Percentiles rank a stretch among this genome's conserved stretches.
Evolutionary conservation across 2,329 filamentous ascomycete species (phyloP).

Genomic region (Myrmaecium sp.): DNA sequence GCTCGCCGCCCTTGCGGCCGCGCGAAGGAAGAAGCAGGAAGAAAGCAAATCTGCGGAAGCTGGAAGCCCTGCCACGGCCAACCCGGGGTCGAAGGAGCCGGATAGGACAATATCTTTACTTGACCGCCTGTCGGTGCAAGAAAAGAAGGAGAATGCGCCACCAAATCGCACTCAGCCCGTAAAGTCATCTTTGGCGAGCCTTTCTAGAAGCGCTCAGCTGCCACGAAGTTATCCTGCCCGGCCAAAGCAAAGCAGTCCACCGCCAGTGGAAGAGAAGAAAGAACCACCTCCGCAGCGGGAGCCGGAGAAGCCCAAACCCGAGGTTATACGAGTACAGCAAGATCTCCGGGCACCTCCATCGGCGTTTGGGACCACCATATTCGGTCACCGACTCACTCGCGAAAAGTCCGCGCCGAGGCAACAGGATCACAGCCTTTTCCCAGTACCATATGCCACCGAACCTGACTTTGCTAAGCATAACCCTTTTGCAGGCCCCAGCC

Average conservation of each 20-base stretch:
- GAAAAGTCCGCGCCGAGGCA: conserved; percentile 3
- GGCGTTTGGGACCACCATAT: conserved; percentile 32
- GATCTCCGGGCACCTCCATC: conserved; percentile 31
- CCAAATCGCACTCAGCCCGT: too few relatives aligned
- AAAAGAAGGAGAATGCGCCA: too few relatives aligned
- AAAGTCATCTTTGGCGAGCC: neutral
- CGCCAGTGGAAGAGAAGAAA: conserved; percentile 2
- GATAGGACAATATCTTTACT: conserved; percentile 24
- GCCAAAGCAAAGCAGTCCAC: conserved; percentile 15
- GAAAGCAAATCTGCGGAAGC: conserved; percentile 30
- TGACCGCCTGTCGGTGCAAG: conserved; percentile 23
- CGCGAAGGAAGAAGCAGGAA: conserved; percentile 66
- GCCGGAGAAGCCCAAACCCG: neutral
- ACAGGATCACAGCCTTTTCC: conserved; percentile 7
- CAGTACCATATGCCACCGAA: conserved; percentile 24
- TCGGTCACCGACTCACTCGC: conserved; percentile 15
- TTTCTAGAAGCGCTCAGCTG: too few relatives aligned
- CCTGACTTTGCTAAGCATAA: conserved; percentile 28
- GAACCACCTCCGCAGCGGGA: neutral
- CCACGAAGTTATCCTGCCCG: conserved; percentile 11
- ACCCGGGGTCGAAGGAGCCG: conserved; percentile 8
- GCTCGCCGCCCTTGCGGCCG: conserved; percentile 73
- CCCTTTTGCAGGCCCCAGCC: conserved; percentile 72
- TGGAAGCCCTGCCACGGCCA: conserved; percentile 2
- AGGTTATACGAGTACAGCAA: conserved; percentile 1